Evolutionary conservation across 2,329 filamentous ascomycete genomes (phyloP), one percentile per base, ranked within the genome.

Genomic region (Boeremia lycopersici): DNA sequence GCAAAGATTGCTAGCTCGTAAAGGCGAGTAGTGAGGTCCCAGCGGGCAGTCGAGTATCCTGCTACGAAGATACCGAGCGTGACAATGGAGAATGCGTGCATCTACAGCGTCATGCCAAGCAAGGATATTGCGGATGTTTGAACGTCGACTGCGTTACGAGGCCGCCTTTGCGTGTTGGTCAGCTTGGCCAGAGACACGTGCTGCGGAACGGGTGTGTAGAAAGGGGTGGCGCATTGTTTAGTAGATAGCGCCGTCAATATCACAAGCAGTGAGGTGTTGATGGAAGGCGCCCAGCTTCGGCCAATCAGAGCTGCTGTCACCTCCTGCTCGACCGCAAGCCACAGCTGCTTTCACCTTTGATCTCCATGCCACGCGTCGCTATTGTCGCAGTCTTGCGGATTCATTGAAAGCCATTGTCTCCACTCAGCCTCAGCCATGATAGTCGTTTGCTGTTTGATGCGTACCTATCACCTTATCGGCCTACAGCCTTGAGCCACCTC

Each of bases 31-130:
- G 97, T 92, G 61, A 99, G 88, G 79, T 98, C 95, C 93, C 95
- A 99, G 83, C 95, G 90, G 74, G 95, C 95, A 79, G 95, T 99
- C 77, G 93, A 98, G 84, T 99, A 99, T 78, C 95, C 95, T 81
- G 95, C 93, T 84, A 98, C 89, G 82, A 99, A 99, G 82, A 99
- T 97, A 80, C 90, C 92, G 80, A 96, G 87, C 72, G 93, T 96
- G 78, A 97, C 86, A 77, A 93, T 82, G 62, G 93, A 98, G 82
- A 98, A 97, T 73, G 93, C 91, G 91, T 97, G 93, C 93, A 98
- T 98, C 84, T 82, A 85, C 61, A 45, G 59, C 41, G 60, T 63
- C 59, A 64, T 67, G 60, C 61, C 64, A 67, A 66, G 64, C 50
- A 19, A 51, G 40, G 41, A 28, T 8, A 31, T 35, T 15, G 46